A percentile compares a stretch with the other conserved stretches of the same genome.
These are phyloP conservation scores for Turnera subulata DNA, from an alignment of 345 rosid genomes.

Conservation along the genomic window DNA sequence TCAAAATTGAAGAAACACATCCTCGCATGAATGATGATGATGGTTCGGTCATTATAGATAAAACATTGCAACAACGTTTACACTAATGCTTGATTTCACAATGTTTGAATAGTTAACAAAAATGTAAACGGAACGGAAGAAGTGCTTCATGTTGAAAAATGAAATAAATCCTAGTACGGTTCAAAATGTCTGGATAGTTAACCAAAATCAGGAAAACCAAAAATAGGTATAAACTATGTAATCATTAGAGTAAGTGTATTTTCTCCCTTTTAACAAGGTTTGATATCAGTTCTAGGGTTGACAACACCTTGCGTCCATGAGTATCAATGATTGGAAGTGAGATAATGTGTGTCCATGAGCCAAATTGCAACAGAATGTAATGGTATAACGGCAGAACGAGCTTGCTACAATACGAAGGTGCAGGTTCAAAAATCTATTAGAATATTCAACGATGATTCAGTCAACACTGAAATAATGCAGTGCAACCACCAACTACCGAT, in stretches of 20 bases:
- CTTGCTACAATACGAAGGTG: background rate
- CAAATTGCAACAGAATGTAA: background rate
- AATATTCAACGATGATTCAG: background rate
- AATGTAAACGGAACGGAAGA: background rate
- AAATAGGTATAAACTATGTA: background rate
- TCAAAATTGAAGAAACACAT: background rate
- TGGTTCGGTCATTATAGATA: no score
- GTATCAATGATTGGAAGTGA: conserved; percentile 11
- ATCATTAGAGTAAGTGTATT: conserved; percentile 2
- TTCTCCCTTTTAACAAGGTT: conserved; percentile 76
- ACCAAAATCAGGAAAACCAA: no score
- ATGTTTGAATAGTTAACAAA: background rate
- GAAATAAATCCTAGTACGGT: background rate
- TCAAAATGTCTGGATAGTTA: background rate
- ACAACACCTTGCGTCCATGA: conserved; percentile 84
- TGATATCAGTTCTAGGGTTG: conserved; percentile 71
- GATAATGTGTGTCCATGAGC: background rate
- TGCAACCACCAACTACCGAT: background rate
- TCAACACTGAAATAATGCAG: background rate
- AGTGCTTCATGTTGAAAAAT: background rate
- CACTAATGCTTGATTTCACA: conserved; percentile 1
- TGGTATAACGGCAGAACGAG: no score
- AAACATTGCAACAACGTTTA: background rate
- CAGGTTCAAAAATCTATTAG: background rate
- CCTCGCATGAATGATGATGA: background rate